A percentile compares a stretch with the other conserved stretches of the same genome.
phyloP scores from a whole-genome alignment of 148 eudicot species.

The Chenopodium formosanum region DNA sequence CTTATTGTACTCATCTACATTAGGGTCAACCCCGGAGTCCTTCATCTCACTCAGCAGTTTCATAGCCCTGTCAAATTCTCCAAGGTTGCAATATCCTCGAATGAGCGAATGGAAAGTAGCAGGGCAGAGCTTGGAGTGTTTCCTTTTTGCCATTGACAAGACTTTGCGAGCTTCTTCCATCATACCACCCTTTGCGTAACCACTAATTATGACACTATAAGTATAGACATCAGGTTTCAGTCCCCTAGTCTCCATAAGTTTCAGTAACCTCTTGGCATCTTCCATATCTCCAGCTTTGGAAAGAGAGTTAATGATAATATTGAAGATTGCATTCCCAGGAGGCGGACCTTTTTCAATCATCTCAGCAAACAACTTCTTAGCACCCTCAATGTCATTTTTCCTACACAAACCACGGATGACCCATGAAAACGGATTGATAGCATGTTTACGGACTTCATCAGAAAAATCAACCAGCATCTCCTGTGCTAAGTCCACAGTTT shows the following conservation, averaged over 20 bases:
- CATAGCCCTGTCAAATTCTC: slow-evolving; percentile 69
- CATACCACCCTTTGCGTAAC: slow-evolving; percentile 63
- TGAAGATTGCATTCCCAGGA: slow-evolving; percentile 75
- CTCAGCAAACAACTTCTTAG: slow-evolving; percentile 54
- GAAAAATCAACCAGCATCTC: slow-evolving; percentile 57
- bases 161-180: slow-evolving; percentile 78
- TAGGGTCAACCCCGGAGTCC: slow-evolving; percentile 62
- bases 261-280: slow-evolving; percentile 55
- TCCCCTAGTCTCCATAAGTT: slow-evolving; percentile 71
- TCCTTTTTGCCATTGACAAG: slow-evolving; percentile 61
- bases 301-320: slow-evolving; percentile 47
- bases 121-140: slow-evolving; percentile 59
- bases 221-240: slow-evolving; percentile 82
- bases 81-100: slow-evolving; percentile 84
- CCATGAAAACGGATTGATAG: slow-evolving; percentile 51
- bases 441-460: slow-evolving; percentile 43
- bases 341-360: slow-evolving; percentile 85
- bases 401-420: slow-evolving; percentile 69
- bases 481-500: slow-evolving; percentile 51
- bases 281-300: slow-evolving; percentile 63
- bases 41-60: slow-evolving; percentile 65
- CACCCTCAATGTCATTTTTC: slow-evolving; percentile 52
- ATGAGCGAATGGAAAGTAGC: slow-evolving; percentile 65
- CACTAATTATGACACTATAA: slow-evolving; percentile 77
- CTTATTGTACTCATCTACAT: slow-evolving; percentile 78